phyloP scores from a whole-genome alignment of 139 green algal genomes.

The Micractinium sp. region DNA sequence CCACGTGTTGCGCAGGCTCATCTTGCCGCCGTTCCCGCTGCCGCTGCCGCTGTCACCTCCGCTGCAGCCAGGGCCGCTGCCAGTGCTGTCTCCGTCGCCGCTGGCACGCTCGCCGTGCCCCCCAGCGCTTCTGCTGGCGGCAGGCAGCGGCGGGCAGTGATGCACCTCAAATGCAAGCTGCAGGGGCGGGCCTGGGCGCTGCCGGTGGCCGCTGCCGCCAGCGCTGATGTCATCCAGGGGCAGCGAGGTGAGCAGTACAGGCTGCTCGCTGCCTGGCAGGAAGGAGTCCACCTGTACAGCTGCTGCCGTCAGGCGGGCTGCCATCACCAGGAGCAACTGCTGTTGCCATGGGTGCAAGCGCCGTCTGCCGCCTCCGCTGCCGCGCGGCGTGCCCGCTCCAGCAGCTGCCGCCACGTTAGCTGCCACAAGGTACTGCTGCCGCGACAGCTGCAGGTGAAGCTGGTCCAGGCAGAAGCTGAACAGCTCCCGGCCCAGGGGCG shows the following conservation, averaged over 20 bases:
- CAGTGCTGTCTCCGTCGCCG: no score
- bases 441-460: slow-evolving; percentile 1
- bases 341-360: slow-evolving; percentile 1
- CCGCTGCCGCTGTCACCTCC: background rate
- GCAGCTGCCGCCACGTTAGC: background rate
- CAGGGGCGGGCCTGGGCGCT: background rate
- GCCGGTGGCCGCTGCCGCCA: background rate
- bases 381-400: background rate
- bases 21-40: background rate
- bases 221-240: background rate
- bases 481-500: background rate
- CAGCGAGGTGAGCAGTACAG: slow-evolving; percentile 36
- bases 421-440: background rate
- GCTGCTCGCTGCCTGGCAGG: slow-evolving; percentile 39
- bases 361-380: background rate
- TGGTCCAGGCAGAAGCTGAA: slow-evolving; percentile 20
- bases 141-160: background rate
- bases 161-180: slow-evolving; percentile 17
- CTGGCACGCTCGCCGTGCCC: no score
- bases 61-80: background rate
- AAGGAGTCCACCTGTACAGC: slow-evolving; percentile 45
- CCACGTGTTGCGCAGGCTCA: slow-evolving; percentile 51
- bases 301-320: background rate
- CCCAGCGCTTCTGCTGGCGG: background rate
- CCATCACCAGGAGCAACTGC: slow-evolving; percentile 2